Evolutionary conservation across 345 rosid species (phyloP).

Genomic region (Eucalyptus cloeziana): DNA sequence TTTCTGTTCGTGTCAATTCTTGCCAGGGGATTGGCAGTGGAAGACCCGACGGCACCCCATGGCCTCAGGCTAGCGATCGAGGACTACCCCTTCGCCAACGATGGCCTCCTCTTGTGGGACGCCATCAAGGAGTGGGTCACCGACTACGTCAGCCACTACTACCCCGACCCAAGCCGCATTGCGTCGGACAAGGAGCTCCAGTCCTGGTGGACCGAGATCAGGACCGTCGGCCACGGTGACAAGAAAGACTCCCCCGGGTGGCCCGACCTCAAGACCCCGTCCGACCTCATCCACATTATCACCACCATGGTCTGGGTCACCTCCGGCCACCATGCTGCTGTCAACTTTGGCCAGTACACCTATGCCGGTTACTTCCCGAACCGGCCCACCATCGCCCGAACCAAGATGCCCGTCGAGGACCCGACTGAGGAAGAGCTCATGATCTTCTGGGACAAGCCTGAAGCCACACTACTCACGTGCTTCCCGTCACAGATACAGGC

Average conservation of each 20-base stretch:
- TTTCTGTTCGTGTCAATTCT: not conserved
- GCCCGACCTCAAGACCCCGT: conserved; percentile 18
- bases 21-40: conserved; percentile 43
- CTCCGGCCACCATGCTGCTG: conserved; percentile 41
- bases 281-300: conserved; percentile 14
- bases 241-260: conserved; percentile 42
- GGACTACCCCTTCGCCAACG: conserved; percentile 54
- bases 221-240: conserved; percentile 37
- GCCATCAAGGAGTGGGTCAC: conserved; percentile 25
- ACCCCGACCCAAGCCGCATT: conserved; percentile 11
- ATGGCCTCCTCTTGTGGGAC: conserved; percentile 43
- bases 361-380: conserved; percentile 39
- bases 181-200: conserved; percentile 36
- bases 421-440: conserved; percentile 13
- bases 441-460: conserved; percentile 19
- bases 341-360: conserved; percentile 44
- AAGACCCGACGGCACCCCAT: conserved; percentile 32
- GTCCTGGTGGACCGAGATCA: conserved; percentile 44
- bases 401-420: conserved; percentile 33
- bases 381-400: conserved; percentile 30
- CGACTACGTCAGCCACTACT: conserved; percentile 36
- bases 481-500: conserved; percentile 44
- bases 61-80: conserved; percentile 39
- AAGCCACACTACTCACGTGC: conserved; percentile 4
- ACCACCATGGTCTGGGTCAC: conserved; percentile 33